Evolutionary conservation across 2,329 filamentous ascomycete species (phyloP), one percentile per base, ranked within the genome.

Genomic region (Fusarium secorum): DNA sequence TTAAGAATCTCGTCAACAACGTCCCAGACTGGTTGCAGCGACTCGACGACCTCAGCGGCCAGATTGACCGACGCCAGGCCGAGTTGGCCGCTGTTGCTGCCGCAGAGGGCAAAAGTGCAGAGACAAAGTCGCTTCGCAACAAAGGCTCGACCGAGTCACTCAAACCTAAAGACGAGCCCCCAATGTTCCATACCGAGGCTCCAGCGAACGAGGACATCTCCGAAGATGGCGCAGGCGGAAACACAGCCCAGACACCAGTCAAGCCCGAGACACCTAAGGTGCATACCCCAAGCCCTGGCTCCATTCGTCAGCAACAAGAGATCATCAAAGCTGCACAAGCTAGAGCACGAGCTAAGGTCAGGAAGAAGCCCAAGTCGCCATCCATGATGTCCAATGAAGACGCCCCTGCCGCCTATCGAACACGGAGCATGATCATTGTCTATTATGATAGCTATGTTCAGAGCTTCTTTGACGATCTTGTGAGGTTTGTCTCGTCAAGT

Each of bases 381-480:
- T 89, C 87, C 0, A 81, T 88, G 71, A 73, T 85, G 53, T 88
- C 86, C 42, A 82, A 80, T 36, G 82, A 83, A 39, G 85, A 87
- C 14, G 78, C 81, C 4, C 78, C 84, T 1, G 80, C 83, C 14
- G 88, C 89, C 67, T 92, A 91, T 78, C 89, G 92, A 58, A 90
- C 89, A 5, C 88, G 91, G 71, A 90, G 87, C 61, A 92, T 93
- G 85, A 91, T 95, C 42, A 90, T 96, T 41, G 92, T 97, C n/a
- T 95, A 94, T 80, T 98, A 97, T 78, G 95, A 98, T 78, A 93
- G 92, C 72, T 91, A 93, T 67, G 91, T 97, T 7, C 94, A 97
- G 78, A 89, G 89, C 53, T 89, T 91, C 42, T 94, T 98, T 71
- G 94, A 97, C 74, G 86, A 91, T 59, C 83, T 97, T 53, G 94